Percentiles rank a stretch among this genome's conserved stretches.
Conservation (phyloP, 2,329 filamentous ascomycete species). For the Diaporthe sp. region DNA sequence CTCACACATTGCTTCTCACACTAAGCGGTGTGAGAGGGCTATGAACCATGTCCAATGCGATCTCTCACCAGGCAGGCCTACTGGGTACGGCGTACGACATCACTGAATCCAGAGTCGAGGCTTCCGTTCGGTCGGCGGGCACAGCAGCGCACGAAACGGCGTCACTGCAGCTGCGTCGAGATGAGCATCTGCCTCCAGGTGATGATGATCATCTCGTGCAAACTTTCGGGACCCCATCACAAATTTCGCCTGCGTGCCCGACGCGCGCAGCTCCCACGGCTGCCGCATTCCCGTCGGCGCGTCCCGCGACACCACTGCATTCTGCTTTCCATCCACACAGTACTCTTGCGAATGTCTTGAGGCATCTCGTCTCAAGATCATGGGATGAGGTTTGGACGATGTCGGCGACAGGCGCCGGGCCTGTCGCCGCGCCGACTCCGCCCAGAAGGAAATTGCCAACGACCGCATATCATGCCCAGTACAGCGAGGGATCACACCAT, state of each 20-base stretch:
- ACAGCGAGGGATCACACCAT: conserved; percentile 1
- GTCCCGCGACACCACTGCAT: not conserved
- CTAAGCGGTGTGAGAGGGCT: not conserved
- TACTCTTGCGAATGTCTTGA: not conserved
- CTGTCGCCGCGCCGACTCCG: conserved; percentile 15
- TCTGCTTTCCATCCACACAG: not conserved
- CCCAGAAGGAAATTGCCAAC: conserved; percentile 18
- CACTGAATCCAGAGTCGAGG: not conserved
- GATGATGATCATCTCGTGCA: conserved; percentile 31
- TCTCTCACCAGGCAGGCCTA: not conserved
- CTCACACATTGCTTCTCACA: conserved; percentile 11
- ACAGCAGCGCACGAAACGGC: conserved; percentile 19
- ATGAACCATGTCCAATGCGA: not conserved
- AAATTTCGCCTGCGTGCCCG: conserved; percentile 34
- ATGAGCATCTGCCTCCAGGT: conserved; percentile 11
- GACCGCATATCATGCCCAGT: conserved; percentile 23
- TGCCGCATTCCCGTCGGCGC: conserved; percentile 18
- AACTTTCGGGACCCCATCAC: conserved; percentile 25
- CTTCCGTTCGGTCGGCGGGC: not conserved
- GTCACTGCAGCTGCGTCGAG: conserved; percentile 16
- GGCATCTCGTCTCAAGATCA: conserved; percentile 8
- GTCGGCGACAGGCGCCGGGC: not conserved
- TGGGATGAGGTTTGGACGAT: conserved; percentile 2
- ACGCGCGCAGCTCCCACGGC: conserved; percentile 25
- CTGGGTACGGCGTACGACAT: not conserved